Evolutionary conservation across 345 rosid genomes (phyloP).

Genomic region (Rhodomyrtus tomentosa): DNA sequence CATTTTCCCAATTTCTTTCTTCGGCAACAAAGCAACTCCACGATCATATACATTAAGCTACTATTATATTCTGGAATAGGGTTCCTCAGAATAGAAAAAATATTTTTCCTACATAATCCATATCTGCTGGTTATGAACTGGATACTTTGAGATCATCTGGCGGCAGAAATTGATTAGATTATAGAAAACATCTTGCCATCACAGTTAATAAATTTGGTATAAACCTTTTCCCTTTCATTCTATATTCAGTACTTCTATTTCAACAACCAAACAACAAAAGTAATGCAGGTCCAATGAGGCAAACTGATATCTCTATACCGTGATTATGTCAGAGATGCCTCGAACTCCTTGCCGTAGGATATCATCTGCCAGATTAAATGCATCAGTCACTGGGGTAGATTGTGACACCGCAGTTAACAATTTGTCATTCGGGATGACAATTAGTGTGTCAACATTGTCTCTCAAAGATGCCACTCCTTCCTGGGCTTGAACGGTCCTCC

Average conservation of each 20-base stretch:
- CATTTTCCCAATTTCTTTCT: background rate
- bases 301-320: constrained; percentile 29
- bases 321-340: constrained; percentile 94
- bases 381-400: constrained; percentile 92
- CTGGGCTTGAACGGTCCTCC: constrained; percentile 90
- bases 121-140: background rate
- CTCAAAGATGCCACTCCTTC: constrained; percentile 93
- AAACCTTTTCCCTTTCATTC: background rate
- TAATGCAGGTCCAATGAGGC: background rate
- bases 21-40: background rate
- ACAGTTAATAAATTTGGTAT: background rate
- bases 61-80: background rate
- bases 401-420: constrained; percentile 78
- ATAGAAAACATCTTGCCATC: background rate
- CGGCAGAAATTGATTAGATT: background rate
- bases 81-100: background rate
- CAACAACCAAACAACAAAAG: background rate
- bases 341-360: constrained; percentile 96
- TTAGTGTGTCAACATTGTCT: constrained; percentile 86
- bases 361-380: constrained; percentile 95
- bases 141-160: background rate
- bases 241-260: background rate
- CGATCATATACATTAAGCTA: background rate
- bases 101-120: background rate
- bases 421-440: constrained; percentile 97